Percentiles rank a stretch among this genome's conserved stretches.
Conservation (phyloP, 1,284 basidiomycete species). For the Papiliotrema fonsecae region DNA sequence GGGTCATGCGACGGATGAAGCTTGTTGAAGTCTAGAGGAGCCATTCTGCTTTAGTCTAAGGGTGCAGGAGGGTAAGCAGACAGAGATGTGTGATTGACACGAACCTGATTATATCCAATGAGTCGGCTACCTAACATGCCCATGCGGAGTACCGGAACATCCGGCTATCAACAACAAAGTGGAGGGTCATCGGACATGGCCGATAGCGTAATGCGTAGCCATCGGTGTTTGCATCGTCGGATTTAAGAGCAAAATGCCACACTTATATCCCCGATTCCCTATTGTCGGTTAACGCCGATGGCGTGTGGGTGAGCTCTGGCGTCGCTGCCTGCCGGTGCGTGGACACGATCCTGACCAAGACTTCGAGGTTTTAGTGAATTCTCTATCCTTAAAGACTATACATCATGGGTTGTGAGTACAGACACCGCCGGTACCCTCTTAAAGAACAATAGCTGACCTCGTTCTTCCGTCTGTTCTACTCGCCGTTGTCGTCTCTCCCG, state of each 20-base stretch:
- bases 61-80: background rate
- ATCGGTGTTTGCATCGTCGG: no score
- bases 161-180: no score
- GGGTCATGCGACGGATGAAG: constrained; percentile 41
- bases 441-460: background rate
- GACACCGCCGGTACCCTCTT: background rate
- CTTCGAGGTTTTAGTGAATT: no score
- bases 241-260: background rate
- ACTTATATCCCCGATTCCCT: background rate
- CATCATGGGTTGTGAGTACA: constrained; percentile 48
- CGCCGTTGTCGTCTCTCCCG: background rate
- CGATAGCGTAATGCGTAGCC: background rate
- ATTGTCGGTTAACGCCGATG: background rate
- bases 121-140: no score
- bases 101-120: no score
- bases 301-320: background rate
- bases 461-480: constrained; percentile 12
- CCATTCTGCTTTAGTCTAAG: no score
- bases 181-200: background rate
- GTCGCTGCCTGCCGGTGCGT: no score
- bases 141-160: no score
- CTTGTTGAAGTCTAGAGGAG: constrained; percentile 34
- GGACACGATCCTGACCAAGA: no score
- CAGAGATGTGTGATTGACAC: background rate
- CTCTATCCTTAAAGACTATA: constrained; percentile 26